These are phyloP conservation scores for Paraconiothyrium sp. DNA, from an alignment of 2,329 filamentous ascomycete species.

Conservation along the genomic window DNA sequence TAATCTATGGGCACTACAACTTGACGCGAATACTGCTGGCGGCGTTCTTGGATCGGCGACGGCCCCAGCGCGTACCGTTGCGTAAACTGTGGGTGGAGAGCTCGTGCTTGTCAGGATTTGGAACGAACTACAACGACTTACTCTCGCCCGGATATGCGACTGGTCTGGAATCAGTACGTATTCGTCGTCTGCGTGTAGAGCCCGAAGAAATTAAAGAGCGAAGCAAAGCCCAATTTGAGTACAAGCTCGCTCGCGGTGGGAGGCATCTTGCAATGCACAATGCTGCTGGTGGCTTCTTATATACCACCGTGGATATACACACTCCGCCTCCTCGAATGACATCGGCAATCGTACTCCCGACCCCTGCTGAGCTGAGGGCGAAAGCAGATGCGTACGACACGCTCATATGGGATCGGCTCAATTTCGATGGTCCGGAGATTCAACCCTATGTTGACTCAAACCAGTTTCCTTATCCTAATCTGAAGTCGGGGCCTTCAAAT, in stretches of 20 bases:
- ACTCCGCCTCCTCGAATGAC: slow-evolving; percentile 20
- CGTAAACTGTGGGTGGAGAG: slow-evolving; percentile 58
- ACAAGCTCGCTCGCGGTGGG: slow-evolving; percentile 44
- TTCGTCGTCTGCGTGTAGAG: slow-evolving; percentile 52
- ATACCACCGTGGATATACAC: slow-evolving; percentile 38
- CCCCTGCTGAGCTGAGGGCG: slow-evolving; percentile 24
- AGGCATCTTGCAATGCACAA: slow-evolving; percentile 29
- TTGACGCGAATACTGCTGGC: slow-evolving; percentile 52
- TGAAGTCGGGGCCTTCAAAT: slow-evolving; percentile 12
- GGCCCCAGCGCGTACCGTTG: slow-evolving; percentile 42
- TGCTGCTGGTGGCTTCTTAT: slow-evolving; percentile 42
- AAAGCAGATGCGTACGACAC: slow-evolving; percentile 36
- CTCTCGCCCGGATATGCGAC: slow-evolving; percentile 32
- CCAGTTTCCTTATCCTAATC: slow-evolving; percentile 16
- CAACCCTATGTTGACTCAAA: slow-evolving; percentile 31
- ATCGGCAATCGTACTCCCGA: slow-evolving; percentile 12
- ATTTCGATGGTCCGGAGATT: slow-evolving; percentile 22
- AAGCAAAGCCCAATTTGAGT: slow-evolving; percentile 34
- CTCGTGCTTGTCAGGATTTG: slow-evolving; percentile 47
- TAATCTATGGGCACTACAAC: slow-evolving; percentile 56
- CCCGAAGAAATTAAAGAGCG: slow-evolving; percentile 16
- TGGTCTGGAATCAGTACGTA: slow-evolving; percentile 53
- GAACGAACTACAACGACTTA: slow-evolving; percentile 27
- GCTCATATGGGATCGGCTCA: slow-evolving; percentile 36
- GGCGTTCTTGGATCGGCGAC: slow-evolving; percentile 49